phyloP scores from a whole-genome alignment of 169 alveolate genomes.

The Plasmodium knowlesi region DNA sequence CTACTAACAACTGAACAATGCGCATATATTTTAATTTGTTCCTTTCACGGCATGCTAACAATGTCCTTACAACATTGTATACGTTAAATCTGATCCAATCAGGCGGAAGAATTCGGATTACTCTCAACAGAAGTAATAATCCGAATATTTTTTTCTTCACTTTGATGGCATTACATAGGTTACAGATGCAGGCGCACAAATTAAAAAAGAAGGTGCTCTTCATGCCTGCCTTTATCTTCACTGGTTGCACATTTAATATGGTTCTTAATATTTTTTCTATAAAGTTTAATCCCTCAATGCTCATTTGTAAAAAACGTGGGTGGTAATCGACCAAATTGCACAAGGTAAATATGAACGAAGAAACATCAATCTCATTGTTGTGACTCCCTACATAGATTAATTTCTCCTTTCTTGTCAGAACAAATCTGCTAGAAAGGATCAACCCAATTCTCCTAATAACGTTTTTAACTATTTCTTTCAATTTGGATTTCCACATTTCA shows the following conservation, averaged over 20 bases:
- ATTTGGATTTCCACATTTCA: slow-evolving; percentile 21
- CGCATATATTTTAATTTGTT: slow-evolving; percentile 23
- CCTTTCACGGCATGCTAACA: slow-evolving; percentile 30
- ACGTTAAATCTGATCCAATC: slow-evolving; percentile 55
- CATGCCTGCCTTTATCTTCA: slow-evolving; percentile 36
- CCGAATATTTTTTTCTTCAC: slow-evolving; percentile 70
- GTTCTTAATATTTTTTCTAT: slow-evolving; percentile 43
- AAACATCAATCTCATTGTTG: slow-evolving; percentile 58
- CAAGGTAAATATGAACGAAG: slow-evolving; percentile 40
- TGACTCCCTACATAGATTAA: slow-evolving; percentile 30
- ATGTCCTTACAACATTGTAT: slow-evolving; percentile 17
- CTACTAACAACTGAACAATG: slow-evolving; percentile 24
- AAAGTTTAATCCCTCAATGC: slow-evolving; percentile 23
- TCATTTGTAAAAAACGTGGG: slow-evolving; percentile 16
- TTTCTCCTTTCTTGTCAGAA: neutral
- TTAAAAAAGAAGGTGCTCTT: slow-evolving; percentile 31
- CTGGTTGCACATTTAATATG: slow-evolving; percentile 47
- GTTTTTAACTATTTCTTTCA: slow-evolving; percentile 41
- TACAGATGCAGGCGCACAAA: slow-evolving; percentile 50
- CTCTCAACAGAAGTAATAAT: slow-evolving; percentile 57
- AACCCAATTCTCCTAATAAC: slow-evolving; percentile 58
- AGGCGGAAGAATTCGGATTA: slow-evolving; percentile 48
- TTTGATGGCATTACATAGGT: slow-evolving; percentile 40
- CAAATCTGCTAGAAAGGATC: slow-evolving; percentile 36
- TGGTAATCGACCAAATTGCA: slow-evolving; percentile 45